phyloP scores from a whole-genome alignment of 345 rosid genomes.

The Psidium guajava region DNA sequence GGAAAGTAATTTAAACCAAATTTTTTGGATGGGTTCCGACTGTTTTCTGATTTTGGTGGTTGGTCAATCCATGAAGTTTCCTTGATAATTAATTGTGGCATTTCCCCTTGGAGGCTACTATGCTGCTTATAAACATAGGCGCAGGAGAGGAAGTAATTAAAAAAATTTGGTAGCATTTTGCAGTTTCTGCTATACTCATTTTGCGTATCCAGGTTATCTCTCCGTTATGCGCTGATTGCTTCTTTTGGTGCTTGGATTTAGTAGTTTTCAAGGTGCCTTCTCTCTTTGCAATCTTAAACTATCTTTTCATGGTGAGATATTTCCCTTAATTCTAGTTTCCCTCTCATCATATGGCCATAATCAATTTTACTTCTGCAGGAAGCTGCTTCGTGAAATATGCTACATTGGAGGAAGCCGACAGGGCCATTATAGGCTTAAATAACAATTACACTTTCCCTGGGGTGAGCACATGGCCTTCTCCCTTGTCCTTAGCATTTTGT shows the following conservation, averaged over 20 bases:
- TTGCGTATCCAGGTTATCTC: not conserved
- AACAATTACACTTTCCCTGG: constrained; percentile 63
- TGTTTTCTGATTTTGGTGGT: not conserved
- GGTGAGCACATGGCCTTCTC: constrained; percentile 33
- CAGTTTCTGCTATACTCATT: not conserved
- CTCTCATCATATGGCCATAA: not conserved
- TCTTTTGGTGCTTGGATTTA: not conserved
- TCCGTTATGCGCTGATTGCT: not conserved
- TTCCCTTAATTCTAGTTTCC: not conserved
- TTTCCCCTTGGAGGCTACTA: not conserved
- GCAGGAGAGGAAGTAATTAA: not conserved
- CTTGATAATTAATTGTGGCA: not conserved
- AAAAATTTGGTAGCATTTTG: not conserved
- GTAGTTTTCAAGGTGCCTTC: not conserved
- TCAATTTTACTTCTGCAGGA: constrained; percentile 27
- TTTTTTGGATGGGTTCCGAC: not conserved
- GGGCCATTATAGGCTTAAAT: constrained; percentile 62
- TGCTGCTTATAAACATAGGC: not conserved
- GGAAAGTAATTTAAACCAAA: not conserved
- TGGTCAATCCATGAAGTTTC: not conserved
- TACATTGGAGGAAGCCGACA: constrained; percentile 52
- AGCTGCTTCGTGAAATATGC: constrained; percentile 83
- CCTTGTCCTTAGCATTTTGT: not conserved
- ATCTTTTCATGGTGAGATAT: not conserved
- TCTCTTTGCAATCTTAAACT: not conserved